Evolutionary conservation across 2,329 filamentous ascomycete genomes (phyloP).

Genomic region (Pseudocercospora fuligena): DNA sequence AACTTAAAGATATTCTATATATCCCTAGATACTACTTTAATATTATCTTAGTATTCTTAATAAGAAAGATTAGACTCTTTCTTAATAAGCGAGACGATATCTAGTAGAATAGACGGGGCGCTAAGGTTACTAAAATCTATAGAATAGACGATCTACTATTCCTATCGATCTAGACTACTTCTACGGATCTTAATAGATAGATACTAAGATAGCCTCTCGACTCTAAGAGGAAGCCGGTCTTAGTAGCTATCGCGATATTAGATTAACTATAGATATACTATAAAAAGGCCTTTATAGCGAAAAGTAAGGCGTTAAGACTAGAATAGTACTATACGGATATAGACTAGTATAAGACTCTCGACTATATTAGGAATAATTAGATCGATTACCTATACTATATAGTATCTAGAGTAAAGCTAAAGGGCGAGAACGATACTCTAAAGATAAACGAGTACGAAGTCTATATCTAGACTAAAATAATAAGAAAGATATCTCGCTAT

Average conservation of each 20-base stretch:
- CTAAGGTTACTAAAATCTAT: neutral
- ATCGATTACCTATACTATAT: neutral
- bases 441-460: neutral
- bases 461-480: neutral
- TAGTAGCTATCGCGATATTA: neutral
- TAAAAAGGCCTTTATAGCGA: neutral
- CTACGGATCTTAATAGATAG: neutral
- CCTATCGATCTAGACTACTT: neutral
- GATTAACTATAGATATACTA: neutral
- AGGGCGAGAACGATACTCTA: neutral
- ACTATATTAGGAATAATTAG: neutral
- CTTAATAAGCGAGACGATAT: neutral
- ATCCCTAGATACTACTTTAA: neutral
- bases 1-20: neutral
- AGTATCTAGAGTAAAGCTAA: neutral
- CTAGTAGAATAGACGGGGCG: neutral
- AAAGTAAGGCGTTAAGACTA: neutral
- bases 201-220: neutral
- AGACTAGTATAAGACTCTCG: neutral
- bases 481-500: neutral
- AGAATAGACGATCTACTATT: neutral
- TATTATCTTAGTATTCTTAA: neutral
- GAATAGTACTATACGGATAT: neutral
- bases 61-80: neutral
- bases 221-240: neutral